Evolutionary conservation across 805 yeast species (phyloP).

Genomic region (Myxozyma melibiosi): DNA sequence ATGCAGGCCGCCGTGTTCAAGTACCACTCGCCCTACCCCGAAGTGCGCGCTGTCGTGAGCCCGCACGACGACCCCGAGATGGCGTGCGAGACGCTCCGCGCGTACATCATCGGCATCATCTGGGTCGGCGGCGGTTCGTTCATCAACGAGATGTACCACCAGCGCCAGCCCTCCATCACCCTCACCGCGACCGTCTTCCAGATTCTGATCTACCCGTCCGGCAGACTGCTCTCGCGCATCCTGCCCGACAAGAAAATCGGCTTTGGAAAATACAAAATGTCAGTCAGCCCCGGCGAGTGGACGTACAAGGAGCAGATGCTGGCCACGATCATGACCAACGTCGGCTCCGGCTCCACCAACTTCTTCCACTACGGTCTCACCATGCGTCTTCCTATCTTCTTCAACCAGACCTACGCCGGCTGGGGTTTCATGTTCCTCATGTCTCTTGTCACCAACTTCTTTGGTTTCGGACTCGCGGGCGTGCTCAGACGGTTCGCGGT

Average conservation of each 20-base stretch:
- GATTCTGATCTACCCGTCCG: constrained; percentile 62
- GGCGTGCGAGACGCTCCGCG: constrained; percentile 55
- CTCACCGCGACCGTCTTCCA: constrained; percentile 58
- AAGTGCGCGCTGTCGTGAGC: constrained; percentile 44
- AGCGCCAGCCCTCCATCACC: constrained; percentile 57
- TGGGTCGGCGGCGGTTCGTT: constrained; percentile 60
- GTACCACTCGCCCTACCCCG: constrained; percentile 46
- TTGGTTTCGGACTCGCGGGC: constrained; percentile 72
- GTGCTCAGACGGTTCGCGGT: constrained; percentile 59
- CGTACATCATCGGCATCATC: constrained; percentile 52
- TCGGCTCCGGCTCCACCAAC: constrained; percentile 29
- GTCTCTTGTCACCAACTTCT: constrained; percentile 50
- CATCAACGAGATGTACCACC: constrained; percentile 59
- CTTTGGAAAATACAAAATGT: constrained; percentile 49
- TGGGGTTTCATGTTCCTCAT: constrained; percentile 20
- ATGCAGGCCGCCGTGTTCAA: constrained; percentile 20
- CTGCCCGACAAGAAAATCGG: constrained; percentile 55
- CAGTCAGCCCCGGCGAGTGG: constrained; percentile 68
- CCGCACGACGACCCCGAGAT: constrained; percentile 50
- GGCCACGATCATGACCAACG: constrained; percentile 47
- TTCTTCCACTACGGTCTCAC: constrained; percentile 53
- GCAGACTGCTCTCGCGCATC: constrained; percentile 48
- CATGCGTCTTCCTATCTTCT: constrained; percentile 16
- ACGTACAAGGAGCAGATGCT: constrained; percentile 65
- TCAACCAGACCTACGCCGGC: constrained; percentile 12